Evolutionary conservation across 768 basidiomycete species (phyloP), one percentile per base, ranked within the genome.

Genomic region (Phylloporus sp.): DNA sequence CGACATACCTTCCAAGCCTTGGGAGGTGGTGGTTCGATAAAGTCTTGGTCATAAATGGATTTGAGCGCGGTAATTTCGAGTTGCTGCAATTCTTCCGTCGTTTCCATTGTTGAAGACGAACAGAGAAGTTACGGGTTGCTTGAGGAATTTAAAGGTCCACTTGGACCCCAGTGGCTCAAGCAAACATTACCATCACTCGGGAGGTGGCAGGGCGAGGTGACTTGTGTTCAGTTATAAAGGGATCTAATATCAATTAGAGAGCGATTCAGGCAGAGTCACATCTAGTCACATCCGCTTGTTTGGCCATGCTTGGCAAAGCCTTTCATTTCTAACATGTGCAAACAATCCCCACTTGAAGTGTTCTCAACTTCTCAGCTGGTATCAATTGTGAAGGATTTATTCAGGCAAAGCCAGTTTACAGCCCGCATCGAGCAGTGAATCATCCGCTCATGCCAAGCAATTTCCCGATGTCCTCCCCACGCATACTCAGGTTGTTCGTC

Each of bases 1-100:
- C 5, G 20, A 48, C 52, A 11, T 34, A 88, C 89, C 79, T 90
- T 91, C 90, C 91, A 93, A 45, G 80, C 90, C 62, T 81, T 89
- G 28, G 86, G 85, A 15, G 88, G 83, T 20, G 84, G 85, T 49
- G 78, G 79, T 60, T 86, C 80, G 23, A 82, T 76, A 62, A 89
- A 91, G 62, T 91, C 84, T 55, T 86, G 80, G 58, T 77, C 85
- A 71, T 87, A 92, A 54, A 92, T 93, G 54, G 88, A 85, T 66
- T 81, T 80, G 55, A 92, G 75, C 27, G 83, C 87, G 44, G 84
- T 86, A 55, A 92, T 86, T 76, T 93, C 90, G 59, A 73, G 70
- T 53, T 76, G 74, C 66, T 79, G 80, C 64, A 77, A 75, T 74
- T 88, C 85, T 73, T 84, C 82, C 53, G 79, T 76, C 54, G 82